Evolutionary conservation across 2,329 filamentous ascomycete species (phyloP), one percentile per base, ranked within the genome.

Genomic region (Aureobasidium leucospermi): DNA sequence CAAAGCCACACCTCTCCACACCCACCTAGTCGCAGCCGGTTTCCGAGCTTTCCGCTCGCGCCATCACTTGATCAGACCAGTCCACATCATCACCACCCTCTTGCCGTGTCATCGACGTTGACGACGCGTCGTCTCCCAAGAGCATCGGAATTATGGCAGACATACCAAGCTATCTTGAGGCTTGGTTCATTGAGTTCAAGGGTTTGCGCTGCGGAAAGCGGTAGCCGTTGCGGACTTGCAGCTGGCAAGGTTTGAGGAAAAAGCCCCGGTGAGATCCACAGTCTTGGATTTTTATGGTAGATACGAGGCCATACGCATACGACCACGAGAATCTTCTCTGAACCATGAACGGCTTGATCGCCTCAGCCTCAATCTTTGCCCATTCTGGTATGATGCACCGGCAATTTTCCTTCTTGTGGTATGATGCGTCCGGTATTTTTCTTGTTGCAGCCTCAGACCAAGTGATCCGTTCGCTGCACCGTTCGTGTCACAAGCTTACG

Each of bases 401-500:
- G 28, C 9, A 8, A 23, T 46, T 46, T 46, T 28, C 1, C 16
- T 28, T 9, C 5, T 9, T 13, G 16, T 46, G 42, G 42, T 46
- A 46, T 46, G 39, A 46, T 56, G 39, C 19, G 39, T 56, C 52
- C n/a, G 31, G 11, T 11, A 23, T 16, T 36, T 45, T 45, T 29
- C 39, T 13, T 28, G 38, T 23, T 45, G 41, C 28, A 42, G 49
- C 41, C 39, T 11, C 9, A 23, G 36, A n/a, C 16, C 13, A 11
- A 28, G 36, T 38, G 15, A 7, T 46, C 41, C 28, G 15, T 28
- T n/a, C 23, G 28, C 28, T 36, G 9, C 32, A 57, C 16, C 52
- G 52, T 57, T 57, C 23, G 4, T 46, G 52, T 46, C 52, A 36
- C 19, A 41, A 57, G 52, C 52, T 57, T 46, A 57, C 52, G 52